Evolutionary conservation across 2,329 filamentous ascomycete genomes (phyloP).

Genomic region (Diaporthe citriasiana): DNA sequence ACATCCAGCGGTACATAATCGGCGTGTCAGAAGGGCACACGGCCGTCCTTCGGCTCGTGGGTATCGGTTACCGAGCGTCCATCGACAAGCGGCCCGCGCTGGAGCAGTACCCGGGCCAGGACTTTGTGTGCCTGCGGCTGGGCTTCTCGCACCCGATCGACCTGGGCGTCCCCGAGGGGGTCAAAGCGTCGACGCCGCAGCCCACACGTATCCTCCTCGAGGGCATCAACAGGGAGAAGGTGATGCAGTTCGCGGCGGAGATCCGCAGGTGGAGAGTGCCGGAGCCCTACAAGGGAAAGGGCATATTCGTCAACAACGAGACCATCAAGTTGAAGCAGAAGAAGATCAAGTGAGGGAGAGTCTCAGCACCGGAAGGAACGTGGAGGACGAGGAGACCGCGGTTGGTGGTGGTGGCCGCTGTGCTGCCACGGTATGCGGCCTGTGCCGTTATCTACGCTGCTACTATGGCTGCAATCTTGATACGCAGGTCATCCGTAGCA

Average conservation of each 20-base stretch:
- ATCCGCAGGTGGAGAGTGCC: slow-evolving; percentile 91
- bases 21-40: slow-evolving; percentile 98
- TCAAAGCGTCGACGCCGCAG: slow-evolving; percentile 89
- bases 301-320: slow-evolving; percentile 97
- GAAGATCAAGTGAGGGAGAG: slow-evolving; percentile 82
- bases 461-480: not conserved
- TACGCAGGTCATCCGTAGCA: not conserved
- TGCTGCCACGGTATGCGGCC: slow-evolving; percentile 18
- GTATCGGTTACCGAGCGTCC: slow-evolving; percentile 93
- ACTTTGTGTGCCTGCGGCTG: slow-evolving; percentile 93
- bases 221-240: slow-evolving; percentile 85
- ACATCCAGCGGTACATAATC: slow-evolving; percentile 90
- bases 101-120: slow-evolving; percentile 83
- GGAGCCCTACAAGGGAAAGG: slow-evolving; percentile 99
- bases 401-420: not conserved
- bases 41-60: slow-evolving; percentile 91
- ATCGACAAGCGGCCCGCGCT: slow-evolving; percentile 83
- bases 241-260: slow-evolving; percentile 91
- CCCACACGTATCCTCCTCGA: slow-evolving; percentile 93
- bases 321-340: slow-evolving; percentile 99
- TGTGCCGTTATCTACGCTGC: slow-evolving; percentile 42
- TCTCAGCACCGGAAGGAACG: not conserved
- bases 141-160: slow-evolving; percentile 98
- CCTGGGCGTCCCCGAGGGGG: slow-evolving; percentile 83
- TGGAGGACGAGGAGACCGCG: not conserved